These are phyloP conservation scores for Hypholoma fasciculare DNA, from an alignment of 768 basidiomycete genomes.

Conservation along the genomic window DNA sequence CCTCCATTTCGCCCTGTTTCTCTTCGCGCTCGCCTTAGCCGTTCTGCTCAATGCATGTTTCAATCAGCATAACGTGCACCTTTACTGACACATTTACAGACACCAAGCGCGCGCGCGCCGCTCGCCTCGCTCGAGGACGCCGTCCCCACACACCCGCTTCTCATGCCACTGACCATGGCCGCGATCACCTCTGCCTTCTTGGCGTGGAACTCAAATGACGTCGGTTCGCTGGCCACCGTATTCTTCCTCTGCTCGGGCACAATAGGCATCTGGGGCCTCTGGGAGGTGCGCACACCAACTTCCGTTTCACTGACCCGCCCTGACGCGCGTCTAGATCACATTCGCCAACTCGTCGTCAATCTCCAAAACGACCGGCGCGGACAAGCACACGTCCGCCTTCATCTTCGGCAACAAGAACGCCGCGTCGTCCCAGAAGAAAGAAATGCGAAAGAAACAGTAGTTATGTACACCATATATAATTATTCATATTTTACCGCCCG, in stretches of 20 bases:
- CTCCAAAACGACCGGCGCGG: slow-evolving; percentile 77
- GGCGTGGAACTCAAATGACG: slow-evolving; percentile 60
- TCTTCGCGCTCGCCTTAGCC: slow-evolving; percentile 53
- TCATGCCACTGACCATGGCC: slow-evolving; percentile 58
- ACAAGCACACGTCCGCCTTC: slow-evolving; percentile 80
- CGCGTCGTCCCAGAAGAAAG: slow-evolving; percentile 62
- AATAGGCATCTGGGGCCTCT: slow-evolving; percentile 68
- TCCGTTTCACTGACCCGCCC: background rate
- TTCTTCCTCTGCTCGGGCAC: slow-evolving; percentile 48
- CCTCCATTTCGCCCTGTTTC: slow-evolving; percentile 62
- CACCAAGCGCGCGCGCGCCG: slow-evolving; percentile 30
- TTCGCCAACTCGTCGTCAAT: slow-evolving; percentile 57
- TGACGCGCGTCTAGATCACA: slow-evolving; percentile 42
- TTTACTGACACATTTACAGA: slow-evolving; percentile 10
- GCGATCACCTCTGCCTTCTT: slow-evolving; percentile 57
- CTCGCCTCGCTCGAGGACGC: slow-evolving; percentile 24
- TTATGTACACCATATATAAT: slow-evolving; percentile 3
- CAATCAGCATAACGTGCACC: background rate
- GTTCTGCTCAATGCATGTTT: slow-evolving; percentile 56
- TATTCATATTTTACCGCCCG: slow-evolving; percentile 22
- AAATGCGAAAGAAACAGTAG: slow-evolving; percentile 42
- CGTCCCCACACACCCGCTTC: slow-evolving; percentile 54
- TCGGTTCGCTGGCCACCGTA: slow-evolving; percentile 56
- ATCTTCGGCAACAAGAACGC: slow-evolving; percentile 75
- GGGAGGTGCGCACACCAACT: slow-evolving; percentile 48